These are phyloP conservation scores for Chaetomium olivaceum DNA, from an alignment of 2,329 filamentous ascomycete species.

Conservation along the genomic window DNA sequence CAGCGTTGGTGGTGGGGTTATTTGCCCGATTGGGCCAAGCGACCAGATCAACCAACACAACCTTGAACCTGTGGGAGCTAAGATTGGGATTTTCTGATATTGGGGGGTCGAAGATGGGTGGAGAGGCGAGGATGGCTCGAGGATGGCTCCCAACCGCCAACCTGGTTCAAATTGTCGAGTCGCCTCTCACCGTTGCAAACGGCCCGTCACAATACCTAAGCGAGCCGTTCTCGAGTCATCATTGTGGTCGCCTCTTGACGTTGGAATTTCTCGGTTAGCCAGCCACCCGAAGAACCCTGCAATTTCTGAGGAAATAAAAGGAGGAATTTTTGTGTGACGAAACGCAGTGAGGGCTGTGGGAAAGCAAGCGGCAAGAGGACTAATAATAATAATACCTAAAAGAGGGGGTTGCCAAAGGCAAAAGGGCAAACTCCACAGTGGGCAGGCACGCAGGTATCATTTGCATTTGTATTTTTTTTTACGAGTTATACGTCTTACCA, in stretches of 20 bases:
- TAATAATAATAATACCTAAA: no score
- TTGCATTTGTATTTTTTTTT: not conserved
- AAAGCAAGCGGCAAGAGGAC: not conserved
- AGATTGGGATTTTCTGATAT: not conserved
- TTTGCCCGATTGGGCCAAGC: not conserved
- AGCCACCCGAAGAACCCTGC: not conserved
- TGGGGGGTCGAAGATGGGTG: not conserved
- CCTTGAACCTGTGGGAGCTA: not conserved
- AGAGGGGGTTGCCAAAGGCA: not conserved
- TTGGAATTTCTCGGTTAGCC: not conserved
- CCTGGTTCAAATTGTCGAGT: not conserved
- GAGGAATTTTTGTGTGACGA: not conserved
- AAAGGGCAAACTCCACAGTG: not conserved
- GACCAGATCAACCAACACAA: not conserved
- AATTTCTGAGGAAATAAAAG: not conserved
- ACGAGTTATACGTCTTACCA: not conserved
- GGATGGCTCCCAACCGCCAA: not conserved
- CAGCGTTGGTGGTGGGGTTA: not conserved
- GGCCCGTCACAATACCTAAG: slow-evolving; percentile 2
- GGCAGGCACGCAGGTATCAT: no score
- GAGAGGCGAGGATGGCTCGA: not conserved
- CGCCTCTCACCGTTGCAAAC: not conserved
- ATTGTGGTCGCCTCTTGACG: not conserved
- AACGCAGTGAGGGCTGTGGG: not conserved
- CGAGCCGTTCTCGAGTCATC: not conserved